A percentile compares a stretch with the other conserved stretches of the same genome.
Conservation (phyloP, 2,329 filamentous ascomycete genomes). For the Aspergillus carbonarius region DNA sequence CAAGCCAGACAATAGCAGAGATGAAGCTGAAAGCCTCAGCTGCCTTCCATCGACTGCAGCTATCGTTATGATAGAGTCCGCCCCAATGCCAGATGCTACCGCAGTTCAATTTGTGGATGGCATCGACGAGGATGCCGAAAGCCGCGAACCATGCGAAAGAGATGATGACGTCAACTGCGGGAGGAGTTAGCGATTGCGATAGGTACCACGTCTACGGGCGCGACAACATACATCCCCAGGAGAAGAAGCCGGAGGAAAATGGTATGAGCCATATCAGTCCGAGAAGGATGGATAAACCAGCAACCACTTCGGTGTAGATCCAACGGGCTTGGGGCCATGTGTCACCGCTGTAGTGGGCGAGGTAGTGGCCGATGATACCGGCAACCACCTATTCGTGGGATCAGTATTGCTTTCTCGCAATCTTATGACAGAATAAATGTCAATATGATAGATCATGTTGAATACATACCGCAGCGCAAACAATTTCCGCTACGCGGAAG, state of each 20-base stretch:
- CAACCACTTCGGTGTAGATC: slow-evolving; percentile 73
- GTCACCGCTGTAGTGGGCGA: slow-evolving; percentile 52
- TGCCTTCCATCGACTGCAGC: slow-evolving; percentile 70
- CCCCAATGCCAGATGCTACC: slow-evolving; percentile 62
- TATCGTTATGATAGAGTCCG: slow-evolving; percentile 49
- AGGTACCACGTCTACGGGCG: not conserved
- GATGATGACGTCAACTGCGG: slow-evolving; percentile 62
- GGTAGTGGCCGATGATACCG: slow-evolving; percentile 66
- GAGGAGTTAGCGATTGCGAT: not conserved
- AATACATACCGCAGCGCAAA: slow-evolving; percentile 63
- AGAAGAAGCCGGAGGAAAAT: slow-evolving; percentile 64
- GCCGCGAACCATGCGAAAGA: slow-evolving; percentile 68
- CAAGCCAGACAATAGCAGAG: slow-evolving; percentile 69
- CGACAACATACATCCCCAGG: slow-evolving; percentile 57
- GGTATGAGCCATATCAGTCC: slow-evolving; percentile 71
- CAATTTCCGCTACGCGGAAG: slow-evolving; percentile 63
- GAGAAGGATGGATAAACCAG: slow-evolving; percentile 67
- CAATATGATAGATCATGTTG: not conserved
- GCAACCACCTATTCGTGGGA: slow-evolving; percentile 53
- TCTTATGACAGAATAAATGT: not conserved
- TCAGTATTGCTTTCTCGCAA: slow-evolving; percentile 13
- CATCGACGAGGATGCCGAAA: slow-evolving; percentile 66
- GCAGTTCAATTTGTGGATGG: slow-evolving; percentile 52
- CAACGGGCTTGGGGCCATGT: slow-evolving; percentile 62
- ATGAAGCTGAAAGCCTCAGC: slow-evolving; percentile 71